A percentile compares a stretch with the other conserved stretches of the same genome.
These are phyloP conservation scores for Fusarium ramigenum DNA, from an alignment of 2,329 filamentous ascomycete species.

Conservation along the genomic window DNA sequence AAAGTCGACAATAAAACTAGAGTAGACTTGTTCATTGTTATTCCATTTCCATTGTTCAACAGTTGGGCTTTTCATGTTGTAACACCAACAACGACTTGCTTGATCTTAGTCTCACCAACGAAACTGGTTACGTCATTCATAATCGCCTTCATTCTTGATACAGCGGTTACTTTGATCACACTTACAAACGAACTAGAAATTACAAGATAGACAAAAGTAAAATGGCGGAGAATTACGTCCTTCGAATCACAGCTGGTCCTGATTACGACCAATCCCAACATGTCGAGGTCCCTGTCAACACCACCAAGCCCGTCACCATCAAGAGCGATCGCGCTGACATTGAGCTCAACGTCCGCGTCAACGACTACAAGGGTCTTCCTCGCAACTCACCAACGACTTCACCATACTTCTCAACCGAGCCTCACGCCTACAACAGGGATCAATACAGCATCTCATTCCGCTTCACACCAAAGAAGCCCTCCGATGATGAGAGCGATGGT, in stretches of 20 bases:
- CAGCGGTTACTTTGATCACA: not conserved
- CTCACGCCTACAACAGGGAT: conserved; percentile 73
- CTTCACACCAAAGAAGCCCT: conserved; percentile 72
- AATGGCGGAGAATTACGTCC: conserved; percentile 78
- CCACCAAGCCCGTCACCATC: conserved; percentile 68
- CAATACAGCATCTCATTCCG: conserved; percentile 86
- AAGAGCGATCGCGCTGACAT: conserved; percentile 70
- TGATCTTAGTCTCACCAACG: not conserved
- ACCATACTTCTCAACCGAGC: conserved; percentile 78
- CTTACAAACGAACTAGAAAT: not conserved
- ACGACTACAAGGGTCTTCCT: conserved; percentile 75
- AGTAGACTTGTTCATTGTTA: not conserved
- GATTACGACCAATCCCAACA: conserved; percentile 80
- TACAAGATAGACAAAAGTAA: not conserved
- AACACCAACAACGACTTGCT: not conserved
- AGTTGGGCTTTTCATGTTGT: not conserved
- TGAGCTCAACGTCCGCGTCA: conserved; percentile 79
- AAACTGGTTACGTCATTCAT: conserved; percentile 26
- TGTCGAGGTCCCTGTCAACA: conserved; percentile 79
- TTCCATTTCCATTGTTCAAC: not conserved
- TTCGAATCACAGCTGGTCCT: conserved; percentile 84
- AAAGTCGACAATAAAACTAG: not conserved
- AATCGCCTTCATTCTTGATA: not conserved
- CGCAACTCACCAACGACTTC: conserved; percentile 73
- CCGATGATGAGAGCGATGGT: conserved; percentile 44